These are phyloP conservation scores for Tricholomella constricta DNA, from an alignment of 768 basidiomycete species.

Conservation along the genomic window DNA sequence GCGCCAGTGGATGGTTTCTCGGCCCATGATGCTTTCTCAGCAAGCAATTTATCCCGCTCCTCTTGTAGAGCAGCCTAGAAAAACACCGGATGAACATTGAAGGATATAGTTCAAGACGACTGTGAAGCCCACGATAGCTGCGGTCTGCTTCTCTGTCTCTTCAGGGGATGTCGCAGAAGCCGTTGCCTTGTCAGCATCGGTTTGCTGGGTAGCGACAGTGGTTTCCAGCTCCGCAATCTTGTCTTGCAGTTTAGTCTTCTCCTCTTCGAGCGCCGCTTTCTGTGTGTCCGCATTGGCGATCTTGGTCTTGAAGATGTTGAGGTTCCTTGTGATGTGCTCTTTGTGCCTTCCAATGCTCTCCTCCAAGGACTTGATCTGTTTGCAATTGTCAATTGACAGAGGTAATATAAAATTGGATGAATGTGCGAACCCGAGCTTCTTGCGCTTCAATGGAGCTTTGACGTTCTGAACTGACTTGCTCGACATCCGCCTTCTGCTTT, in stretches of 20 bases:
- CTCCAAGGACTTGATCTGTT: constrained; percentile 46
- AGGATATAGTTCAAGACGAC: background rate
- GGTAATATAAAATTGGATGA: background rate
- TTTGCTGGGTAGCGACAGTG: constrained; percentile 34
- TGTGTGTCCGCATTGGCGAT: constrained; percentile 38
- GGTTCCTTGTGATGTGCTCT: constrained; percentile 30
- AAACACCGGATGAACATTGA: background rate
- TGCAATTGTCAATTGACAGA: background rate
- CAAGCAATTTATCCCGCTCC: constrained; percentile 63
- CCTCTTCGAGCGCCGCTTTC: constrained; percentile 35
- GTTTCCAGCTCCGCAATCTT: constrained; percentile 40
- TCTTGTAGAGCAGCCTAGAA: constrained; percentile 51
- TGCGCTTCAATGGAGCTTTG: constrained; percentile 29
- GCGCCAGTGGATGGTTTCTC: constrained; percentile 30
- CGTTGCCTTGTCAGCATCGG: constrained; percentile 21
- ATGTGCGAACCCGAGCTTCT: constrained; percentile 30
- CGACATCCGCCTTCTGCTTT: constrained; percentile 19
- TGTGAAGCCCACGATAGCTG: constrained; percentile 37
- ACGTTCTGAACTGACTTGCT: constrained; percentile 28
- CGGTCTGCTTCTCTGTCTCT: constrained; percentile 33
- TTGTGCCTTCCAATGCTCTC: constrained; percentile 40
- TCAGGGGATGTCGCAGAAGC: constrained; percentile 20
- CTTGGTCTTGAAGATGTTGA: constrained; percentile 31
- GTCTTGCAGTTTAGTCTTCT: constrained; percentile 40
- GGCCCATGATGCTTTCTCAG: constrained; percentile 55